Conservation (phyloP, 257 asterid genomes). For the Solanum piurae region DNA sequence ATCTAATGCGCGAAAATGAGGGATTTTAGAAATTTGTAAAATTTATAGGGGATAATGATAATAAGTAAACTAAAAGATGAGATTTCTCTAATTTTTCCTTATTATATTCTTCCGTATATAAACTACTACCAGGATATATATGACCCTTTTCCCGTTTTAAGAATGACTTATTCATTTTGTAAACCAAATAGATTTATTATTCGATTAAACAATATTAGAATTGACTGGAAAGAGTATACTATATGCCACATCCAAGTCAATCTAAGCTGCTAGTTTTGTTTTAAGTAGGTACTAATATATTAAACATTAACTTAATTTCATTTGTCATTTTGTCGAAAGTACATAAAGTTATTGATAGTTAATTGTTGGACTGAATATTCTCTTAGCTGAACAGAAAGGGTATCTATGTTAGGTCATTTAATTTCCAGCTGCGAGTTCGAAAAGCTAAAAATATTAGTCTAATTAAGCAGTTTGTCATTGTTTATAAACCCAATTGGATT, state of each 20-base stretch:
- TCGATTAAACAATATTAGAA: neutral
- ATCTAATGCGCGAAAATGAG: too few relatives aligned
- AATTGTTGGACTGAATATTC: neutral
- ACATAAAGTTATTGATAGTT: neutral
- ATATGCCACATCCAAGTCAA: neutral
- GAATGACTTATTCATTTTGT: neutral
- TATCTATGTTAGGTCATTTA: neutral
- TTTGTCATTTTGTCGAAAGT: neutral
- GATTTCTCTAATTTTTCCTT: too few relatives aligned
- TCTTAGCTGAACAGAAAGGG: neutral
- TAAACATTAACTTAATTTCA: neutral
- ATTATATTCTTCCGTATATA: too few relatives aligned
- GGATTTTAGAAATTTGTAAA: too few relatives aligned
- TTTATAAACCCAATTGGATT: neutral
- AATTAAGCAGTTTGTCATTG: neutral
- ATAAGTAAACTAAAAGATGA: too few relatives aligned
- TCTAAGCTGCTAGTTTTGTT: neutral
- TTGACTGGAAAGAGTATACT: neutral
- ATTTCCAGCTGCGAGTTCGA: neutral
- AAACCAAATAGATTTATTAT: too few relatives aligned
- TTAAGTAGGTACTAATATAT: neutral
- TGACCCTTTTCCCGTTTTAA: fast-evolving
- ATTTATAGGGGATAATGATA: too few relatives aligned
- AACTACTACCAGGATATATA: too few relatives aligned
- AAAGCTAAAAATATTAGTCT: neutral